Evolutionary conservation across 225 moss, liverwort and hornwort species (phyloP).

Genomic region (Marchantia paleacea): DNA sequence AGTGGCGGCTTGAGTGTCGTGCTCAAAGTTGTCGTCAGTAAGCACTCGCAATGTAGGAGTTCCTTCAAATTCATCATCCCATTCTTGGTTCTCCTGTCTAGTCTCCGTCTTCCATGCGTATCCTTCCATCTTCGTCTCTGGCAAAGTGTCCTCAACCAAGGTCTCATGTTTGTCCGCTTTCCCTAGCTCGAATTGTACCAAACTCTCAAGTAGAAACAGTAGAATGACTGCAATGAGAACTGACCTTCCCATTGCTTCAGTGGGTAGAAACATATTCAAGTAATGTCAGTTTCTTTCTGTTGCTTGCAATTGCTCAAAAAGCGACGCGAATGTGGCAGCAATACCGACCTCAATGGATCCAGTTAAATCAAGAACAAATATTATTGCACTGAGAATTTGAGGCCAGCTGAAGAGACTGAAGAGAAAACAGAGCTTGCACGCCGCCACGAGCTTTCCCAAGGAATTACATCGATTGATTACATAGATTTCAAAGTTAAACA

Average conservation of each 20-base stretch:
- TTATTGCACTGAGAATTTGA: neutral
- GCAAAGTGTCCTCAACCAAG: neutral
- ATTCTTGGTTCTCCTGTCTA: neutral
- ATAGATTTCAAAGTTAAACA: no score
- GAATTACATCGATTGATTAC: no score
- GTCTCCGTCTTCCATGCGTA: neutral
- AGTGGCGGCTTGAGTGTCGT: constrained; percentile 87
- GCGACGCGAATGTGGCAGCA: neutral
- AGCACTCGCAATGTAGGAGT: constrained; percentile 45
- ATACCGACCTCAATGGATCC: neutral
- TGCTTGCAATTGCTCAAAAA: neutral
- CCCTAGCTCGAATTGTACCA: neutral
- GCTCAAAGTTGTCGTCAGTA: constrained; percentile 78
- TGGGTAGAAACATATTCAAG: neutral
- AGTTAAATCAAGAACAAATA: no score
- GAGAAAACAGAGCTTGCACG: neutral
- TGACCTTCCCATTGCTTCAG: neutral
- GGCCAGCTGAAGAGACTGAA: neutral
- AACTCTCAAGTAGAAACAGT: neutral
- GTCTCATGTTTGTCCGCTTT: neutral
- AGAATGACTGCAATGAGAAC: neutral
- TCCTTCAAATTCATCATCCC: constrained; percentile 22
- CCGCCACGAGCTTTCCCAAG: no score
- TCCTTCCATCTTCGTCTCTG: neutral
- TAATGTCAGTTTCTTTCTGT: neutral